phyloP scores from a whole-genome alignment of 768 basidiomycete genomes.

The Thelephora ganbajun region DNA sequence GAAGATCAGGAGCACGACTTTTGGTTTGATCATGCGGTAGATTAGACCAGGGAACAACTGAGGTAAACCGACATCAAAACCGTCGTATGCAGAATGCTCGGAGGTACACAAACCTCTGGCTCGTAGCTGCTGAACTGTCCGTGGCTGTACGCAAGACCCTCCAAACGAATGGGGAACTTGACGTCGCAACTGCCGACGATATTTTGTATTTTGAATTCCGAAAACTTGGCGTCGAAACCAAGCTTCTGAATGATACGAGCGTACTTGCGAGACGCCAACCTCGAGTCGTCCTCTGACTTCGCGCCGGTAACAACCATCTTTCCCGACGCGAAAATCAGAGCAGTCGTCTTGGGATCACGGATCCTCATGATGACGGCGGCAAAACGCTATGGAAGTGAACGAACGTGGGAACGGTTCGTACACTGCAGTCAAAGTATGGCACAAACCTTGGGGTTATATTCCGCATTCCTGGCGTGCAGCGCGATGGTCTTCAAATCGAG shows the following conservation, averaged over 20 bases:
- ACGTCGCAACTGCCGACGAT: constrained; percentile 98
- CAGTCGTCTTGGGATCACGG: constrained; percentile 98
- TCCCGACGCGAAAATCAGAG: constrained; percentile 97
- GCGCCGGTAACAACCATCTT: constrained; percentile 99
- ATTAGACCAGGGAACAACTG: constrained; percentile 98
- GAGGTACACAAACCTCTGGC: constrained; percentile 64
- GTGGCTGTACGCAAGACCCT: constrained; percentile 95
- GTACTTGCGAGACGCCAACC: constrained; percentile 94
- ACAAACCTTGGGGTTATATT: constrained; percentile 99
- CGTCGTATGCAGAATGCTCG: background rate
- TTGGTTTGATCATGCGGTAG: constrained; percentile 99
- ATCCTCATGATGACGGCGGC: constrained; percentile 99
- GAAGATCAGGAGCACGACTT: constrained; percentile 96
- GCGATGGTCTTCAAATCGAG: constrained; percentile 98
- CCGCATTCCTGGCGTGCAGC: constrained; percentile 93
- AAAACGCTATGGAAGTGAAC: constrained; percentile 73
- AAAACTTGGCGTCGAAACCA: constrained; percentile 98
- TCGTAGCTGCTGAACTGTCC: constrained; percentile 97
- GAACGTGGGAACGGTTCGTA: constrained; percentile 44
- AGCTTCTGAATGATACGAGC: constrained; percentile 99
- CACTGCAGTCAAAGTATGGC: constrained; percentile 30
- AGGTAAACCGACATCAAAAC: constrained; percentile 4
- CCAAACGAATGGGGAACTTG: constrained; percentile 95
- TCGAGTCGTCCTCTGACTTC: constrained; percentile 96
- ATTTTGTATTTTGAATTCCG: constrained; percentile 99